A percentile compares a stretch with the other conserved stretches of the same genome.
These are phyloP conservation scores for Agaricus subrufescens DNA, from an alignment of 768 basidiomycete species.

Conservation along the genomic window DNA sequence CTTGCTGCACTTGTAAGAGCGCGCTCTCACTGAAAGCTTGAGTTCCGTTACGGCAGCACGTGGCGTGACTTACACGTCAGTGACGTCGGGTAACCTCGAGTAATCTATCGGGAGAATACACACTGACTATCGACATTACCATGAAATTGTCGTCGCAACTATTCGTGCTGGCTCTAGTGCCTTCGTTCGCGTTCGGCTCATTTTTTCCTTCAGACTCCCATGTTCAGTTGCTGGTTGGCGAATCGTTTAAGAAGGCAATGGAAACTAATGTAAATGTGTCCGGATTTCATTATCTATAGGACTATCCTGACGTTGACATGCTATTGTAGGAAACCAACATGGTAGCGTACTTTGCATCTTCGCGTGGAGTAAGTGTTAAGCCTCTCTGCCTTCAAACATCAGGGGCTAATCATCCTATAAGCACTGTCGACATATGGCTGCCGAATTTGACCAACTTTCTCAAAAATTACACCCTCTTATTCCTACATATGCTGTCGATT, in stretches of 20 bases:
- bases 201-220: conserved; percentile 39
- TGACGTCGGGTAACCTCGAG: no score
- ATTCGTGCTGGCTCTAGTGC: conserved; percentile 33
- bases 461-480: conserved; percentile 73
- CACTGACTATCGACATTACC: neutral
- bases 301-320: neutral
- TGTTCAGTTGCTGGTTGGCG: conserved; percentile 73
- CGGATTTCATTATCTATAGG: neutral
- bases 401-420: conserved; percentile 18
- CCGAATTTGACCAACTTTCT: conserved; percentile 83
- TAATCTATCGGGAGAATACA: no score
- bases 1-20: no score
- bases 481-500: conserved; percentile 89
- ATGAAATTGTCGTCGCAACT: conserved; percentile 33
- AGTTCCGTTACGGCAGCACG: no score
- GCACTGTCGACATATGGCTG: conserved; percentile 85
- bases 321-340: conserved; percentile 58
- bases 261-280: conserved; percentile 59
- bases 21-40: no score
- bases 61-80: no score
- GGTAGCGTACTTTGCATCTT: conserved; percentile 92
- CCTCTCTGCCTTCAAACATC: neutral
- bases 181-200: conserved; percentile 48
- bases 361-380: conserved; percentile 70
- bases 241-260: conserved; percentile 67